phyloP scores from a whole-genome alignment of 345 rosid species.

The Citropsis articulata region DNA sequence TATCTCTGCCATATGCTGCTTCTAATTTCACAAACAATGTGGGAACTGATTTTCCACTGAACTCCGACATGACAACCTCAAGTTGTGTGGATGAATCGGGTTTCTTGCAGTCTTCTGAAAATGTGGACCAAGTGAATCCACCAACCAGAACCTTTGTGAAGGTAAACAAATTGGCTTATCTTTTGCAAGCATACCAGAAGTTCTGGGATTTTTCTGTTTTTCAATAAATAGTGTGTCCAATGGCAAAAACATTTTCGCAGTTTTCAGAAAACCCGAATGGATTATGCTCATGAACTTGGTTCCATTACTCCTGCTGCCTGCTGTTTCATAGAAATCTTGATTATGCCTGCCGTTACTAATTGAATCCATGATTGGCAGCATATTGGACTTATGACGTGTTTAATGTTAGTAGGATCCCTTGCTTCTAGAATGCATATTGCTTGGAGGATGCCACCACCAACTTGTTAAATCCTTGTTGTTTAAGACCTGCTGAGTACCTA shows the following conservation, averaged over 20 bases:
- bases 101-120: constrained; percentile 49
- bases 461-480: neutral
- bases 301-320: neutral
- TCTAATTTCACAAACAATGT: constrained; percentile 32
- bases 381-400: neutral
- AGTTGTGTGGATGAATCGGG: constrained; percentile 54
- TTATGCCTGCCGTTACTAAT: neutral
- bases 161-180: constrained; percentile 23
- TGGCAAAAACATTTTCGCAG: neutral
- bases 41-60: constrained; percentile 36
- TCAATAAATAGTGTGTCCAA: neutral
- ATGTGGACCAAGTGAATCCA: constrained; percentile 47
- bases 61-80: constrained; percentile 46
- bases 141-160: constrained; percentile 46
- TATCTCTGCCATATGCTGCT: constrained; percentile 35
- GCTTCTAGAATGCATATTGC: neutral
- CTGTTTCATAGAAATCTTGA: neutral
- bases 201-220: neutral
- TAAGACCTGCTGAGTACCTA: neutral
- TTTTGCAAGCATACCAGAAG: neutral
- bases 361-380: neutral
- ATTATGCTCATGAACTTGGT: neutral
- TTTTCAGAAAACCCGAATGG: neutral
- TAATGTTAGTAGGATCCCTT: neutral
- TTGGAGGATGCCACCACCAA: neutral